Percentiles rank a stretch among this genome's conserved stretches.
These are phyloP conservation scores for Sicyos baderoa DNA, from an alignment of 306 rosid genomes.

Conservation along the genomic window DNA sequence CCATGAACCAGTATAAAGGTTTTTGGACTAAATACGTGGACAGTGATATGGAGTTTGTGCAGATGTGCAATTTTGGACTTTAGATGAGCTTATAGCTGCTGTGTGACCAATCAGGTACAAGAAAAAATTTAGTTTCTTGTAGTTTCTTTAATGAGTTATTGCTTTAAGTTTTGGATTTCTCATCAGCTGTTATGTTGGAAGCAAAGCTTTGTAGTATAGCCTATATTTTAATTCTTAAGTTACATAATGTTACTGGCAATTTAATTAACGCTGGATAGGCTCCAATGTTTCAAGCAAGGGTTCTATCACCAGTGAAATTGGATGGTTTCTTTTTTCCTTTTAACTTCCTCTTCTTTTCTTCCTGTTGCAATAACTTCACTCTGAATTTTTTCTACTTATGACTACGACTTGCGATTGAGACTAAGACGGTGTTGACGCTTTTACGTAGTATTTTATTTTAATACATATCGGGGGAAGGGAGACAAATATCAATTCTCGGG, in stretches of 20 bases:
- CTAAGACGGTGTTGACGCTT: not conserved
- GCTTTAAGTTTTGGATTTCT: slow-evolving; percentile 29
- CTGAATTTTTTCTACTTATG: not conserved
- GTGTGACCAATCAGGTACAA: slow-evolving; percentile 28
- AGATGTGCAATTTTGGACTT: slow-evolving; percentile 98
- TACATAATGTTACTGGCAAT: slow-evolving; percentile 9
- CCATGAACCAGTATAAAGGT: slow-evolving; percentile 88
- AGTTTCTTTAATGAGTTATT: slow-evolving; percentile 24
- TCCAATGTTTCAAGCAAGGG: slow-evolving; percentile 7
- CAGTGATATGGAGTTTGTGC: slow-evolving; percentile 95
- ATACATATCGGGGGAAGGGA: no score
- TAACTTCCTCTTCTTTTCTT: not conserved
- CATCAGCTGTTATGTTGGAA: slow-evolving; percentile 36
- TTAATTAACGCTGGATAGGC: not conserved
- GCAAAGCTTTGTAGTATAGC: slow-evolving; percentile 43
- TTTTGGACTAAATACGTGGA: slow-evolving; percentile 92
- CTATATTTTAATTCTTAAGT: slow-evolving; percentile 6
- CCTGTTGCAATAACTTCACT: not conserved
- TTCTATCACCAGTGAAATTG: slow-evolving; percentile 11
- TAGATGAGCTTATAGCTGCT: slow-evolving; percentile 34
- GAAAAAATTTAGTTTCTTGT: slow-evolving; percentile 23
- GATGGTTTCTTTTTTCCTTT: not conserved
- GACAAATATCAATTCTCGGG: no score
- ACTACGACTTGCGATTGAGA: not conserved
- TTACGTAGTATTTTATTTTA: no score